These are phyloP conservation scores for Dissophora ornata DNA, from an alignment of 192 early-diverging fungal genomes.

Conservation along the genomic window DNA sequence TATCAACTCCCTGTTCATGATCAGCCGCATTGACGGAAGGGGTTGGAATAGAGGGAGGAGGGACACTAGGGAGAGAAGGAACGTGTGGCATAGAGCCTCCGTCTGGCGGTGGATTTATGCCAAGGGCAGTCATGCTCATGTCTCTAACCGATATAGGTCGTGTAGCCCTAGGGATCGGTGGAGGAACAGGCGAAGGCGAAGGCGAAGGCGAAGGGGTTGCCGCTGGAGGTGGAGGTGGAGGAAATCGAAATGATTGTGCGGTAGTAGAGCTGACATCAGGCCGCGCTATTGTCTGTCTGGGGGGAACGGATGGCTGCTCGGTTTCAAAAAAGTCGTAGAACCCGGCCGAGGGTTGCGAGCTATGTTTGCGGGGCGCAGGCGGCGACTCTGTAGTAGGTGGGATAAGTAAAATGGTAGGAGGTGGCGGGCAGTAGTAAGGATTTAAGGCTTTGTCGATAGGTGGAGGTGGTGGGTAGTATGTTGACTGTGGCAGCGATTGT, in stretches of 20 bases:
- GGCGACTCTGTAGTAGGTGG: not conserved
- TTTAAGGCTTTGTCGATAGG: not conserved
- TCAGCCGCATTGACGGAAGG: too few species aligned
- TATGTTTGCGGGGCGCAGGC: not conserved
- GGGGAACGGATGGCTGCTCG: not conserved
- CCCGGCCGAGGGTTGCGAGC: not conserved
- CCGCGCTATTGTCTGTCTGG: not conserved
- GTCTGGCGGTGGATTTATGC: too few species aligned
- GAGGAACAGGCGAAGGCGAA: too few species aligned
- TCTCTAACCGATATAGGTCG: constrained; percentile 29
- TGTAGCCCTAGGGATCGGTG: constrained; percentile 11
- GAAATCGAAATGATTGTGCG: too few species aligned
- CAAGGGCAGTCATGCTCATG: constrained; percentile 13
- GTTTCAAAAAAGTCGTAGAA: constrained; percentile 17
- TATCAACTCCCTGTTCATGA: too few species aligned
- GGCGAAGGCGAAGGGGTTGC: not conserved
- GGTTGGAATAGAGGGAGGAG: too few species aligned
- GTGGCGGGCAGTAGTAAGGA: constrained; percentile 20
- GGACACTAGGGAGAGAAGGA: too few species aligned
- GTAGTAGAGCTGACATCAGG: too few species aligned
- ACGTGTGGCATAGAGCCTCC: too few species aligned
- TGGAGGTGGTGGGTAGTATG: constrained; percentile 12
- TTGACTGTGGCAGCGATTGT: not conserved
- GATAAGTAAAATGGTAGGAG: not conserved
- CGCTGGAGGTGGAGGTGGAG: too few species aligned